phyloP scores from a whole-genome alignment of 306 rosid genomes.

The Sicyos edulis region DNA sequence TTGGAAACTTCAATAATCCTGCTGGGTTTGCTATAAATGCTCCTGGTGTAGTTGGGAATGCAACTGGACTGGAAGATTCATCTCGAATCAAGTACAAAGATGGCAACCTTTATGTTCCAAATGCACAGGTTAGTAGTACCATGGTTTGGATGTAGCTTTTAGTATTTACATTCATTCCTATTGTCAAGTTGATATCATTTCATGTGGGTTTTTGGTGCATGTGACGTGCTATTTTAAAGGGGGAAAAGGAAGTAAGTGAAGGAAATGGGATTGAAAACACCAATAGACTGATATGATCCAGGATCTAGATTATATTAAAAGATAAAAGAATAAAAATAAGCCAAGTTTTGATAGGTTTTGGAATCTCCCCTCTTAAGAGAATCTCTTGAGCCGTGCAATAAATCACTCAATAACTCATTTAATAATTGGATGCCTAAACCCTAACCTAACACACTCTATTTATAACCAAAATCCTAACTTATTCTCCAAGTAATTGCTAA shows the following conservation, averaged over 20 bases:
- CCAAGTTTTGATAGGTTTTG: too few species aligned
- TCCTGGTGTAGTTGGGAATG: constrained; percentile 85
- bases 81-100: constrained; percentile 90
- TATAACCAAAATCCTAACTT: too few species aligned
- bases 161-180: neutral
- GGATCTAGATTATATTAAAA: too few species aligned
- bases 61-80: constrained; percentile 75
- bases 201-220: neutral
- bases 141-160: constrained; percentile 9
- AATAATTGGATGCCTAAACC: too few species aligned
- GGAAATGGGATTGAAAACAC: neutral
- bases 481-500: too few species aligned
- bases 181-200: constrained; percentile 1
- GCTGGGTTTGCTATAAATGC: constrained; percentile 74
- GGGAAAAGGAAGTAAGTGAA: too few species aligned
- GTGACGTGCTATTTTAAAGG: neutral
- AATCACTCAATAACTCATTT: too few species aligned
- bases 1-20: constrained; percentile 71
- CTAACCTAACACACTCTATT: too few species aligned
- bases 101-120: constrained; percentile 74
- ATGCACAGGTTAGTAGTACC: constrained; percentile 66
- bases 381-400: too few species aligned
- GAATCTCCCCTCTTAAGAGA: too few species aligned
- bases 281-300: too few species aligned
- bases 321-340: too few species aligned